Percentiles rank a stretch among this genome's conserved stretches.
These are phyloP conservation scores for Trypethelium eluteriae DNA, from an alignment of 495 filamentous ascomycete species.

Conservation along the genomic window DNA sequence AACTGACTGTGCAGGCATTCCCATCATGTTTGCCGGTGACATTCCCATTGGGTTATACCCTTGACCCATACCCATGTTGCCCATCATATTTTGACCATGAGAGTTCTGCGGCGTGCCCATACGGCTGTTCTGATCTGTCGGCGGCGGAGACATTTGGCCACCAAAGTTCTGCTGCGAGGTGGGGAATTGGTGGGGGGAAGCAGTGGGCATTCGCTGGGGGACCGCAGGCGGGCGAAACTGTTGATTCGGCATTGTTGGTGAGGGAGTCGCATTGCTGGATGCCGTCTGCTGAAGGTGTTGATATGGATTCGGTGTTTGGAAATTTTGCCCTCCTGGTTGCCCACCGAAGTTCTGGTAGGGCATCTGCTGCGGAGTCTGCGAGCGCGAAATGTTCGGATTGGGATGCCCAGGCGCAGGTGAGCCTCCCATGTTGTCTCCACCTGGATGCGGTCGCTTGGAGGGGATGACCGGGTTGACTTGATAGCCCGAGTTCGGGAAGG, in stretches of 20 bases:
- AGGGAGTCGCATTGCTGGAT: conserved; percentile 75
- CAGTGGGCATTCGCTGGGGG: conserved; percentile 74
- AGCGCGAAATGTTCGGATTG: conserved; percentile 52
- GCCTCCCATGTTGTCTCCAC: conserved; percentile 73
- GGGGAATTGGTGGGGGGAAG: conserved; percentile 86
- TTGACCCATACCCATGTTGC: conserved; percentile 31
- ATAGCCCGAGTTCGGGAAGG: conserved; percentile 66
- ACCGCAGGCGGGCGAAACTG: conserved; percentile 51
- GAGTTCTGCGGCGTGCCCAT: conserved; percentile 66
- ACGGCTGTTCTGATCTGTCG: conserved; percentile 60
- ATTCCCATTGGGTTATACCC: conserved; percentile 42
- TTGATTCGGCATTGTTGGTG: conserved; percentile 75
- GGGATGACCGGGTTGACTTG: conserved; percentile 76
- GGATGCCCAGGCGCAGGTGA: conserved; percentile 64
- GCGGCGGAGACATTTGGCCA: conserved; percentile 68
- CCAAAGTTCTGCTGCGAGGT: conserved; percentile 50
- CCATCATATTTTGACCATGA: conserved; percentile 48
- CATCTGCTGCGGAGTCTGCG: conserved; percentile 80
- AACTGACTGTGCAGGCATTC: conserved; percentile 16
- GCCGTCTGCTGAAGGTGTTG: conserved; percentile 76
- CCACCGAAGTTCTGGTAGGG: conserved; percentile 54
- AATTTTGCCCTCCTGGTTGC: conserved; percentile 51
- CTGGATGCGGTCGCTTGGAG: conserved; percentile 73
- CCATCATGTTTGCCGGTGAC: conserved; percentile 37
- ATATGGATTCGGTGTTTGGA: conserved; percentile 57